phyloP scores from a whole-genome alignment of 352 stramenopile genomes.

The Globisporangium solare region DNA sequence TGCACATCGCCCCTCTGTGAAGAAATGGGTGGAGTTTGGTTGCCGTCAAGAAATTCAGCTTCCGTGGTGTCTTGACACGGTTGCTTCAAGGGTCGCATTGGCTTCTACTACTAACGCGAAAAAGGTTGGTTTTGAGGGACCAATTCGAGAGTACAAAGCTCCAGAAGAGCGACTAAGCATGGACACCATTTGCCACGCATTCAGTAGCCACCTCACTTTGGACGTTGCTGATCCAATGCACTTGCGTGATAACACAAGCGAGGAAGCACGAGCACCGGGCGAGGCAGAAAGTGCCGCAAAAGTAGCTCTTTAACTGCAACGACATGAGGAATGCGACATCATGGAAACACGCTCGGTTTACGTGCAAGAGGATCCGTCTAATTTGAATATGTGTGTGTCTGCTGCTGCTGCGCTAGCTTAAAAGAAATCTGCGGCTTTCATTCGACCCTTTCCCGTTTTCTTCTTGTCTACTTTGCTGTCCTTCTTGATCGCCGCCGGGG shows the following conservation, averaged over 20 bases:
- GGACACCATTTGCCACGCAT: slow-evolving; percentile 21
- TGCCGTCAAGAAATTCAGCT: slow-evolving; percentile 28
- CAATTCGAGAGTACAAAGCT: slow-evolving; percentile 23
- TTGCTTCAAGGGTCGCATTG: neutral
- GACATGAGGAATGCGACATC: neutral
- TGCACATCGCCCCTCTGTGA: slow-evolving; percentile 47
- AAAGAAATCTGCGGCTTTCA: slow-evolving; percentile 72
- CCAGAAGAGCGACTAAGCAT: slow-evolving; percentile 13
- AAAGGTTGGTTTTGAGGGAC: slow-evolving; percentile 20
- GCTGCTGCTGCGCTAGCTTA: slow-evolving; percentile 16
- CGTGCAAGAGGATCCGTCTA: slow-evolving; percentile 7
- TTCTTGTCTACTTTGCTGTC: slow-evolving; percentile 31
- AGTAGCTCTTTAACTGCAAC: neutral
- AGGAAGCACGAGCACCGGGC: too few relatives aligned
- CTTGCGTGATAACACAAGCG: neutral
- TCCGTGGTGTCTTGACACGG: slow-evolving; percentile 8
- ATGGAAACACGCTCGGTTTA: slow-evolving; percentile 3
- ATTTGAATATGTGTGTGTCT: slow-evolving; percentile 1
- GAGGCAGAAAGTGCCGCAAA: neutral
- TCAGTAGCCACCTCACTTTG: slow-evolving; percentile 1
- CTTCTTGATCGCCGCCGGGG: slow-evolving; percentile 27
- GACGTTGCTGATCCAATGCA: too few relatives aligned
- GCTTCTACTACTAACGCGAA: neutral
- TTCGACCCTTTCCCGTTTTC: slow-evolving; percentile 42
- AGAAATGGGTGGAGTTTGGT: slow-evolving; percentile 61